Evolutionary conservation across 139 green algal species (phyloP), one percentile per base, ranked within the genome.

Genomic region (Chlorokybus atmophyticus): DNA sequence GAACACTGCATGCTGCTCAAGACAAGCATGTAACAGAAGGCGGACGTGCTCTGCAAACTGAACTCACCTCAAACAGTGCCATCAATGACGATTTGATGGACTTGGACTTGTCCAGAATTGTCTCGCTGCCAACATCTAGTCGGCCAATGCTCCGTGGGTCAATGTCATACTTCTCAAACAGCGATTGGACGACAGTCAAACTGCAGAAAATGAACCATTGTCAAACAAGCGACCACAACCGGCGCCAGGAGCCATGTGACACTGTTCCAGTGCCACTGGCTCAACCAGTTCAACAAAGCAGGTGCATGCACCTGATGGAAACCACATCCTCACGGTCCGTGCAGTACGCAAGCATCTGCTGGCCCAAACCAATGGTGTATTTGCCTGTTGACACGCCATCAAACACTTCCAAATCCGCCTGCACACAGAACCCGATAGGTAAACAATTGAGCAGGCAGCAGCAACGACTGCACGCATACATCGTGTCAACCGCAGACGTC

Each of bases 311-410:
- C 31, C 68, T 76, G 67, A 92, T 79, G 14, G 79, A 90, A 8
- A 85, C 75, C 0, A 73, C 65, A 38, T 93, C 85, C 60, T 93
- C 85, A 0, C 71, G 38, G 50, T 93, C 85, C 17, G 50, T 67
- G 42, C 59, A 76, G 51, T 90, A 90, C 0, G 71, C 55, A 59
- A 93, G 23, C 38, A 8, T 7, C 19, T 83, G 71, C 77, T 93
- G 85, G 0, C 85, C 86, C 7, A 94, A 68, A 0, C 85, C 86
- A 0, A 74, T 17, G 0, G 82, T 93, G 75, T 94, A 94, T 60
- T 94, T 94, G 21, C 86, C 86, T 2, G 62, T 31, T 28, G 24
- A 27, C 40, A 79, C 82, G 27, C 68, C 68, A 38, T 94, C 81
- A 23, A 74, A 51, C 4, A 14, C 30, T 58, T 93, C 85, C 42